Conservation (phyloP, 768 basidiomycete species). For the Phaeotremella fagi region DNA sequence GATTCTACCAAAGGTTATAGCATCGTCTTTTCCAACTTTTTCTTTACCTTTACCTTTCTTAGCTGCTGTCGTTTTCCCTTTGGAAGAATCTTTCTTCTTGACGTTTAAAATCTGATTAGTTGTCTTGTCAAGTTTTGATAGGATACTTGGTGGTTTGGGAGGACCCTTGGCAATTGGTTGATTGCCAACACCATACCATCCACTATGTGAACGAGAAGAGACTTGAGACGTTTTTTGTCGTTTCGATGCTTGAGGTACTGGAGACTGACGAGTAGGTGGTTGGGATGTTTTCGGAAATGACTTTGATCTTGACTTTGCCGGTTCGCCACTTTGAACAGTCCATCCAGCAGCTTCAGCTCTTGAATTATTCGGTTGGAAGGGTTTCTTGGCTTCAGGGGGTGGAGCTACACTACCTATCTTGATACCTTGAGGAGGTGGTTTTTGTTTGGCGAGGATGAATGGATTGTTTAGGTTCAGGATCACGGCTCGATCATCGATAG, state of each 20-base stretch:
- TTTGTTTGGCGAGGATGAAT: conserved; percentile 17
- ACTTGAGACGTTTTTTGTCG: background rate
- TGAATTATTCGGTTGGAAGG: background rate
- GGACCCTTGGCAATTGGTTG: background rate
- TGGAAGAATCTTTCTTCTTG: background rate
- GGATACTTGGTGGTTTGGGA: background rate
- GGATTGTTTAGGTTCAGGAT: conserved; percentile 11
- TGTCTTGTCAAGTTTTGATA: background rate
- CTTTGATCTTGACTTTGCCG: background rate
- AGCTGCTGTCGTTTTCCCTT: background rate
- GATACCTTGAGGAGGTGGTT: background rate
- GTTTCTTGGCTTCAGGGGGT: background rate
- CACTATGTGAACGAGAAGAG: no score
- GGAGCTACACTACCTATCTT: background rate
- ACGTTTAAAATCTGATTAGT: background rate
- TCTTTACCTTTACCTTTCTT: background rate
- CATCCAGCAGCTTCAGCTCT: background rate
- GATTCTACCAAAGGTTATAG: conserved; percentile 10
- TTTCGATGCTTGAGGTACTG: background rate
- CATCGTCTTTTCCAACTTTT: background rate
- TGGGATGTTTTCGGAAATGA: background rate
- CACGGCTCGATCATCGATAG: conserved; percentile 5
- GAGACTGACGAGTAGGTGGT: background rate
- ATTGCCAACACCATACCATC: background rate
- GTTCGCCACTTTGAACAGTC: background rate